These are phyloP conservation scores for Diplosphaera chodatii DNA, from an alignment of 139 green algal species.

Conservation along the genomic window DNA sequence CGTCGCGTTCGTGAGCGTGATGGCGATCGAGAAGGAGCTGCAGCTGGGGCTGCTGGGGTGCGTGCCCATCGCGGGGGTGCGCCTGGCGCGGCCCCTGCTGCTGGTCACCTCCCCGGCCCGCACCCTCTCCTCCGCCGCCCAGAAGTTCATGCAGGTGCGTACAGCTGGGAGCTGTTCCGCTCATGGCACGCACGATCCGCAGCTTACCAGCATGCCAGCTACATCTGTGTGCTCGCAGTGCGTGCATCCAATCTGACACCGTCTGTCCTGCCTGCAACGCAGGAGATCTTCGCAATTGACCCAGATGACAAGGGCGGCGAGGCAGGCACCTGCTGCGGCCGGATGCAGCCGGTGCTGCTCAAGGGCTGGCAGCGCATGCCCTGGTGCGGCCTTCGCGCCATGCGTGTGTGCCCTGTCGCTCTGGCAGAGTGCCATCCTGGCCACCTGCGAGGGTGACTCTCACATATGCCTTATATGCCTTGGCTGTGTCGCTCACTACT, in stretches of 20 bases:
- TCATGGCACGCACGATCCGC: no score
- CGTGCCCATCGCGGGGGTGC: constrained; percentile 10
- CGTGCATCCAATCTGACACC: no score
- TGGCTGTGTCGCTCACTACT: no score
- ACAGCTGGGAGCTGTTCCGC: no score
- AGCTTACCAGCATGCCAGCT: no score
- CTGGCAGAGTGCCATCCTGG: no score
- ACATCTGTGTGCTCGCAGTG: no score
- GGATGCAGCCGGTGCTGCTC: neutral
- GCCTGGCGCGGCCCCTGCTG: constrained; percentile 10
- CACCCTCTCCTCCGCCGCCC: neutral
- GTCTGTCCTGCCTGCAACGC: no score
- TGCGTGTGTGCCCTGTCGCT: no score
- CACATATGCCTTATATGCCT: no score
- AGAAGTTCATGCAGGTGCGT: constrained; percentile 12
- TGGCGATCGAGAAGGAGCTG: constrained; percentile 31
- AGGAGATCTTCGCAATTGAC: neutral
- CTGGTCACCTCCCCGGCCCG: constrained; percentile 7
- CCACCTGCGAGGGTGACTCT: no score
- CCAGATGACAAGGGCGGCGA: neutral
- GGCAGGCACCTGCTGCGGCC: neutral
- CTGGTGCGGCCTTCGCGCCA: no score
- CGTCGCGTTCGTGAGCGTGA: constrained; percentile 28
- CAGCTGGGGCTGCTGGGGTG: constrained; percentile 23
- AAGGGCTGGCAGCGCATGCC: constrained; percentile 1